Evolutionary conservation across 345 rosid genomes (phyloP).

Genomic region (Brassica nigra): DNA sequence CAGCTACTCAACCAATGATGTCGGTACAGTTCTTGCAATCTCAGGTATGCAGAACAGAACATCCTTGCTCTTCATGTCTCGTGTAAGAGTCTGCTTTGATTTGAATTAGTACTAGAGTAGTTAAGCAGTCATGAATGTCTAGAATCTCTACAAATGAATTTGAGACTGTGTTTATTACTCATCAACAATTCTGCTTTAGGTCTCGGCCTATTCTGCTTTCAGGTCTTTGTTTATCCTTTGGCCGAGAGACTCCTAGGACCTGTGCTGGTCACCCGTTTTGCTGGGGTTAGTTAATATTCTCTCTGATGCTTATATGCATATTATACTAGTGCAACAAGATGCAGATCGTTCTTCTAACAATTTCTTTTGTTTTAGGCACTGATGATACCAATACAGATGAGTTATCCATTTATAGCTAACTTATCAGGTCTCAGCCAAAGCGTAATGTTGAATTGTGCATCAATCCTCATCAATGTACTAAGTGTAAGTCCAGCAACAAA

Average conservation of each 20-base stretch:
- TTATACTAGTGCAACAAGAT: background rate
- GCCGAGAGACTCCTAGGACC: slow-evolving; percentile 68
- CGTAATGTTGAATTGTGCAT: slow-evolving; percentile 60
- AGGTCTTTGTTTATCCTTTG: slow-evolving; percentile 58
- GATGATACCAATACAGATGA: slow-evolving; percentile 62
- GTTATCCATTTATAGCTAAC: slow-evolving; percentile 66
- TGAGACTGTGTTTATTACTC: slow-evolving; percentile 7
- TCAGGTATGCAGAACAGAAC: slow-evolving; percentile 52
- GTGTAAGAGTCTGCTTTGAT: background rate
- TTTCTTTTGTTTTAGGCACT: slow-evolving; percentile 48
- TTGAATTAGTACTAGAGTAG: background rate
- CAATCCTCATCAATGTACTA: slow-evolving; percentile 58
- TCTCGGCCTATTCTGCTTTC: slow-evolving; percentile 73
- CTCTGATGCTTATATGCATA: background rate
- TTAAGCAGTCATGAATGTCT: background rate
- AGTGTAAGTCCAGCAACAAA: slow-evolving; percentile 50
- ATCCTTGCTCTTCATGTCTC: background rate
- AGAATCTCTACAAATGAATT: background rate
- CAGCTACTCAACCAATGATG: slow-evolving; percentile 64
- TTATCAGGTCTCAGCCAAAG: slow-evolving; percentile 62
- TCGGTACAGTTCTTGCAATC: slow-evolving; percentile 76
- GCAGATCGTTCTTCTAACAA: background rate
- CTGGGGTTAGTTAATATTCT: slow-evolving; percentile 54
- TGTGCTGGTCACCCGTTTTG: slow-evolving; percentile 49
- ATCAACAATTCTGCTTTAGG: slow-evolving; percentile 49